Percentiles rank a stretch among this genome's conserved stretches.
phyloP scores from a whole-genome alignment of 441 rosid genomes.

The Breynia disticha region DNA sequence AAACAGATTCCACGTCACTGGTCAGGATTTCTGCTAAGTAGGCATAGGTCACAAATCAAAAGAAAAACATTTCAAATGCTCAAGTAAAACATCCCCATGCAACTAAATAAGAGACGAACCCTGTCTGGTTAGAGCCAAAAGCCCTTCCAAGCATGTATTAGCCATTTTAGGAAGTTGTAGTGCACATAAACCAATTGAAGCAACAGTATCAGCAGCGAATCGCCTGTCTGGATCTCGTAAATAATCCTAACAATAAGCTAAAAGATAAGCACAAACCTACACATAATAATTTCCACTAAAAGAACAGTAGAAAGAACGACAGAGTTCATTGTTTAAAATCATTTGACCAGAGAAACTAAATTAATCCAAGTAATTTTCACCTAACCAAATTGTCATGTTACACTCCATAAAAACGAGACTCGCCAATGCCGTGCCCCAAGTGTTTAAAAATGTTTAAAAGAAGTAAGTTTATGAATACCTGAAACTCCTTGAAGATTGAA shows the following conservation, averaged over 20 bases:
- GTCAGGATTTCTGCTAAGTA: slow-evolving; percentile 48
- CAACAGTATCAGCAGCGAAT: slow-evolving; percentile 81
- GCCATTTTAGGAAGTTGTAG: slow-evolving; percentile 60
- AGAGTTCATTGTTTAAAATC: no score
- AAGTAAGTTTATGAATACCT: slow-evolving; percentile 33
- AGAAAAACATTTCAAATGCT: slow-evolving; percentile 1
- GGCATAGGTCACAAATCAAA: slow-evolving; percentile 19
- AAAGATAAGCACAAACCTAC: slow-evolving; percentile 22
- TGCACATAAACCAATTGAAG: slow-evolving; percentile 82
- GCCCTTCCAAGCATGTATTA: slow-evolving; percentile 57
- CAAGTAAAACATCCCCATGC: slow-evolving; percentile 3
- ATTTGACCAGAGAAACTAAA: no score
- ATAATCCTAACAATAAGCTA: slow-evolving; percentile 61
- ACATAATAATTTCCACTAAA: slow-evolving; percentile 9
- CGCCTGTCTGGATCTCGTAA: slow-evolving; percentile 79
- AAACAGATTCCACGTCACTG: slow-evolving; percentile 30
- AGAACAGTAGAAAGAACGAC: neutral
- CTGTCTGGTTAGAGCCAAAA: slow-evolving; percentile 51
- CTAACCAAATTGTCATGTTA: no score
- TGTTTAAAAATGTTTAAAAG: no score
- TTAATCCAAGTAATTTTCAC: no score
- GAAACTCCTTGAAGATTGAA: slow-evolving; percentile 72
- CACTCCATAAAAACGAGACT: no score
- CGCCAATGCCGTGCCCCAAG: no score
- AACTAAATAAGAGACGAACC: slow-evolving; percentile 35